These are phyloP conservation scores for Alternaria incomplexa DNA, from an alignment of 2,329 filamentous ascomycete genomes.

Conservation along the genomic window DNA sequence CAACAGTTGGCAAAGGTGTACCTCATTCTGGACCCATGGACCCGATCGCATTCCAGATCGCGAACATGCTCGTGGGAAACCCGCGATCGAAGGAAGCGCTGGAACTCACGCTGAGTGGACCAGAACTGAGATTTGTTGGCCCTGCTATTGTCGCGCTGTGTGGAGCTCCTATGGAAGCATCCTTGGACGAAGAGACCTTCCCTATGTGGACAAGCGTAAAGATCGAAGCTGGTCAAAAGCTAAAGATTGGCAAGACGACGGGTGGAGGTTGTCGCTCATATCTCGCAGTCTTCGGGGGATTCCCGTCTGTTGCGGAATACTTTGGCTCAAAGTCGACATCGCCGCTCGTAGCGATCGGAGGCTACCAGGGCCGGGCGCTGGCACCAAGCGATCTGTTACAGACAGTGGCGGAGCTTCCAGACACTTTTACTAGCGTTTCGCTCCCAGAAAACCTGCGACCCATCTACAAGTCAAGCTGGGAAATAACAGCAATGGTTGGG, in stretches of 20 bases:
- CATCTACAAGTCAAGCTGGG: slow-evolving; percentile 58
- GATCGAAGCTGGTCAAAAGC: slow-evolving; percentile 57
- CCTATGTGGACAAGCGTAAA: slow-evolving; percentile 64
- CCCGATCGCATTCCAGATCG: slow-evolving; percentile 62
- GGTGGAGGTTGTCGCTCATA: slow-evolving; percentile 64
- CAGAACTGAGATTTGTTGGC: slow-evolving; percentile 62
- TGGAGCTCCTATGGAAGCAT: slow-evolving; percentile 61
- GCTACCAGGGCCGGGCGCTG: slow-evolving; percentile 64
- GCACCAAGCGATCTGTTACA: slow-evolving; percentile 61
- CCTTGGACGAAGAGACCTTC: slow-evolving; percentile 56
- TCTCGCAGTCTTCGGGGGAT: slow-evolving; percentile 63
- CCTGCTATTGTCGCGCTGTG: slow-evolving; percentile 63
- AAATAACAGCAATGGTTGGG: slow-evolving; percentile 61
- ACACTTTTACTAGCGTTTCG: slow-evolving; percentile 34
- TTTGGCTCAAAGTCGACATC: slow-evolving; percentile 66
- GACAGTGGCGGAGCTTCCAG: slow-evolving; percentile 50
- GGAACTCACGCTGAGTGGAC: slow-evolving; percentile 67
- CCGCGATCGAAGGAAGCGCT: slow-evolving; percentile 58
- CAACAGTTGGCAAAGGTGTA: slow-evolving; percentile 63
- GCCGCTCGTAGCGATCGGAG: slow-evolving; percentile 64
- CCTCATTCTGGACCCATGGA: slow-evolving; percentile 68
- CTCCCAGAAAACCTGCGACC: slow-evolving; percentile 58
- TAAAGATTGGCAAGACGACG: slow-evolving; percentile 62
- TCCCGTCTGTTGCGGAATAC: slow-evolving; percentile 60
- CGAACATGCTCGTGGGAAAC: slow-evolving; percentile 67